Evolutionary conservation across 257 asterid genomes (phyloP), one percentile per base, ranked within the genome.

Genomic region (Solanum dulcamara): DNA sequence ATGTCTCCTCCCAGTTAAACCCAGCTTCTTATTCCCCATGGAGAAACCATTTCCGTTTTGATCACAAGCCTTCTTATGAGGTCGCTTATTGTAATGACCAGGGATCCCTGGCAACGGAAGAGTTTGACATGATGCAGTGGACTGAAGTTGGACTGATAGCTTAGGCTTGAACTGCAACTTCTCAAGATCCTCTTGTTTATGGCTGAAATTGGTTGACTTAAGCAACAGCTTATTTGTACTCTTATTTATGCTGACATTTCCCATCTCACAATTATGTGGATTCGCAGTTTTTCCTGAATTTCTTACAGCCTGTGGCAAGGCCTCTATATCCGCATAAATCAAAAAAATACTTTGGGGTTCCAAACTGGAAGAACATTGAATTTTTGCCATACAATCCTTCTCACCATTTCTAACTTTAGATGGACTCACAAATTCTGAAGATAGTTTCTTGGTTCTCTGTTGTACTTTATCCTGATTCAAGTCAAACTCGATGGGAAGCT

Each of bases 1-100:
- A 50, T 86, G 86, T 82, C 37, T 86, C 80, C 85, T 80, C 26
- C 92, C 92, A 53, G 88, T 86, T 85, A 83, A 80, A 84, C 90
- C 90, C 72, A 79, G 89, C 84, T 87, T 91, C 90, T 87, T 88
- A 62, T 83, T 92, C 68, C 68, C 88, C 30, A 51, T 71, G 79
- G 79, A 53, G 30, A 89, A 80, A 79, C 86, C 68, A 88, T 81
- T 86, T 55, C 74, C 88, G 51, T 81, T 87, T 62, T 86, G 84
- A 38, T 85, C 59, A 80, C 20, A 81, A 81, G 77, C 85, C 86
- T 68, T 67, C 24, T 81, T 53, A 30, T 74, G 86, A 62, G 80
- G 84, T 72, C 71, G 86, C 32, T 22, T 89, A 81, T 84, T 86
- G 40, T 15, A 28, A 35, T 85, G 84, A 80, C 86, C 87, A 51